phyloP scores from a whole-genome alignment of 805 yeast species.

The Pichia manshurica region DNA sequence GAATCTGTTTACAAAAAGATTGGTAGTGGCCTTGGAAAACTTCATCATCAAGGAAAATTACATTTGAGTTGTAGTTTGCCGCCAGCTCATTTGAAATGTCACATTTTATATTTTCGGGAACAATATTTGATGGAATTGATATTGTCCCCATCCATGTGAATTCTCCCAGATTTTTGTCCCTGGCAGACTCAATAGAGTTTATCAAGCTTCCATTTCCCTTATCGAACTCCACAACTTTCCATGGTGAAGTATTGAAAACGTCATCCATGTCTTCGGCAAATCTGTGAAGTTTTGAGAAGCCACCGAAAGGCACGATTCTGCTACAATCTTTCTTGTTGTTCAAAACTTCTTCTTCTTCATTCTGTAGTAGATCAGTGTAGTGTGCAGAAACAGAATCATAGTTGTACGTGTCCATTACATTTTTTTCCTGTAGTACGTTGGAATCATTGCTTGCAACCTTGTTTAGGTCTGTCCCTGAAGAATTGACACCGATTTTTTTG shows the following conservation, averaged over 20 bases:
- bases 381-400: constrained; percentile 3
- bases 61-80: constrained; percentile 49
- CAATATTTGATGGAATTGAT: constrained; percentile 84
- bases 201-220: constrained; percentile 86
- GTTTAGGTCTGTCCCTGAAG: neutral
- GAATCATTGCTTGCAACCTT: neutral
- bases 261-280: constrained; percentile 38
- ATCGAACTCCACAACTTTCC: constrained; percentile 63
- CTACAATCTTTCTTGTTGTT: neutral
- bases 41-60: constrained; percentile 70
- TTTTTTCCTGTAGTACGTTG: neutral
- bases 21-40: constrained; percentile 87
- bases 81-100: constrained; percentile 46
- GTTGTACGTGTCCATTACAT: constrained; percentile 7
- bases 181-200: constrained; percentile 71
- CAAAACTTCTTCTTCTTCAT: constrained; percentile 13
- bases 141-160: constrained; percentile 83
- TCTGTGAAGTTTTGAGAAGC: constrained; percentile 56
- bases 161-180: constrained; percentile 31
- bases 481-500: neutral
- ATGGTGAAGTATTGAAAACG: constrained; percentile 56
- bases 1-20: constrained; percentile 85
- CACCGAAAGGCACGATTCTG: constrained; percentile 65
- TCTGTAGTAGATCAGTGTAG: constrained; percentile 6
- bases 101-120: constrained; percentile 50